A percentile compares a stretch with the other conserved stretches of the same genome.
These are phyloP conservation scores for Thuidium tamariscinum DNA, from an alignment of 225 moss, liverwort and hornwort species.

Conservation along the genomic window DNA sequence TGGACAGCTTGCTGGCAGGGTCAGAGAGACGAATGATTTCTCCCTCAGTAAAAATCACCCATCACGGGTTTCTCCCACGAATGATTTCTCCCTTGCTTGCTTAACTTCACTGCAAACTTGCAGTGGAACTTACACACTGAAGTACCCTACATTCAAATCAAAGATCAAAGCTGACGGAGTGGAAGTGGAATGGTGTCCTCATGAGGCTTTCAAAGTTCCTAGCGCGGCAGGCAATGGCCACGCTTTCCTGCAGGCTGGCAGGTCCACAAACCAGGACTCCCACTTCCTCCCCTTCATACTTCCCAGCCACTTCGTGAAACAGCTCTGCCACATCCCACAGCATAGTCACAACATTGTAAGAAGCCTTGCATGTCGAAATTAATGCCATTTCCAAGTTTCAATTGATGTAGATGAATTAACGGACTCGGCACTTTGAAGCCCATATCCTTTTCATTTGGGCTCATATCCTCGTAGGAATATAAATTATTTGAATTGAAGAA, in stretches of 20 bases:
- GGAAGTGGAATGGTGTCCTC: slow-evolving; percentile 26
- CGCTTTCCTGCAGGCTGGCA: slow-evolving; percentile 12
- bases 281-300: slow-evolving; percentile 10
- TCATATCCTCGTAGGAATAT: too few species aligned
- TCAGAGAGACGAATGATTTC: neutral
- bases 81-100: neutral
- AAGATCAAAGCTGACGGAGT: slow-evolving; percentile 35
- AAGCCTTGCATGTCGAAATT: too few species aligned
- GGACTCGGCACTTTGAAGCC: neutral
- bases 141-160: neutral
- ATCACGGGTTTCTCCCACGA: too few species aligned
- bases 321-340: neutral
- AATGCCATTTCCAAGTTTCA: neutral
- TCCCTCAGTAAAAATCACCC: too few species aligned
- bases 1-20: neutral
- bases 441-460: too few species aligned
- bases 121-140: neutral
- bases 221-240: slow-evolving; percentile 23
- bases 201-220: slow-evolving; percentile 13
- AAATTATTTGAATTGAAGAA: neutral
- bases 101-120: neutral
- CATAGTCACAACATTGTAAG: neutral
- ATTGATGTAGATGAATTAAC: too few species aligned
- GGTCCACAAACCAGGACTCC: slow-evolving; percentile 30
- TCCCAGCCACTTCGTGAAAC: neutral